phyloP scores from a whole-genome alignment of 495 filamentous ascomycete species.

The Xylaria venustula region DNA sequence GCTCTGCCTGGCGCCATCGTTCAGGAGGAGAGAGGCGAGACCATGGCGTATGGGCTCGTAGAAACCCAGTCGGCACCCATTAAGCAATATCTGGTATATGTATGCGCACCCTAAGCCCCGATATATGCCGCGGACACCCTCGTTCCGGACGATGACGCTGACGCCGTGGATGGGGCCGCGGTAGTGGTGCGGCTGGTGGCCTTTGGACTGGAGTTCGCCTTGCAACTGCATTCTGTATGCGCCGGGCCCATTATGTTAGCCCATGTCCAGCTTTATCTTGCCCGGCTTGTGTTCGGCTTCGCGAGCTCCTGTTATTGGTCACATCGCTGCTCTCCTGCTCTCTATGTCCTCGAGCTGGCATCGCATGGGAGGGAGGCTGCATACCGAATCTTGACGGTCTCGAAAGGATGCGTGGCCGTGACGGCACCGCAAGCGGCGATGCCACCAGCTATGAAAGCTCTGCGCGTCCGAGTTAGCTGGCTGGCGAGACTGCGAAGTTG shows the following conservation, averaged over 20 bases:
- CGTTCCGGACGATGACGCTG: slow-evolving; percentile 85
- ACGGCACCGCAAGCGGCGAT: slow-evolving; percentile 97
- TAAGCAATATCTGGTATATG: slow-evolving; percentile 94
- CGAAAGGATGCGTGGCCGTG: slow-evolving; percentile 96
- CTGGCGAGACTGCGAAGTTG: neutral
- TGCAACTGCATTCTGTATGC: slow-evolving; percentile 81
- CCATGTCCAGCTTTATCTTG: neutral
- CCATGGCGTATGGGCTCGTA: slow-evolving; percentile 87
- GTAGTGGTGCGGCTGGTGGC: slow-evolving; percentile 81
- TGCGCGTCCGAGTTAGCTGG: slow-evolving; percentile 25
- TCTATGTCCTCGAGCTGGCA: neutral
- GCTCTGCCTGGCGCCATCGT: slow-evolving; percentile 71
- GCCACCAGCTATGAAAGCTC: slow-evolving; percentile 87
- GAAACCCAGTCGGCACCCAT: slow-evolving; percentile 94
- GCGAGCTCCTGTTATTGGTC: too few species aligned
- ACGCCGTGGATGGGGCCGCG: slow-evolving; percentile 91
- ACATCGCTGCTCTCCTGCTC: neutral
- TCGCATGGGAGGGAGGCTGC: slow-evolving; percentile 8
- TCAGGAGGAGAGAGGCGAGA: slow-evolving; percentile 63
- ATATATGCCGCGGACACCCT: slow-evolving; percentile 82
- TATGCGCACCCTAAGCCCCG: slow-evolving; percentile 91
- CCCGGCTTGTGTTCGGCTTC: too few species aligned
- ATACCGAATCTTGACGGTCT: slow-evolving; percentile 97
- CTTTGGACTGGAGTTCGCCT: slow-evolving; percentile 87
- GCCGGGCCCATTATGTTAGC: slow-evolving; percentile 18